Percentiles rank a stretch among this genome's conserved stretches.
These are phyloP conservation scores for Sesbania bispinosa DNA, from an alignment of 306 rosid species.

Conservation along the genomic window DNA sequence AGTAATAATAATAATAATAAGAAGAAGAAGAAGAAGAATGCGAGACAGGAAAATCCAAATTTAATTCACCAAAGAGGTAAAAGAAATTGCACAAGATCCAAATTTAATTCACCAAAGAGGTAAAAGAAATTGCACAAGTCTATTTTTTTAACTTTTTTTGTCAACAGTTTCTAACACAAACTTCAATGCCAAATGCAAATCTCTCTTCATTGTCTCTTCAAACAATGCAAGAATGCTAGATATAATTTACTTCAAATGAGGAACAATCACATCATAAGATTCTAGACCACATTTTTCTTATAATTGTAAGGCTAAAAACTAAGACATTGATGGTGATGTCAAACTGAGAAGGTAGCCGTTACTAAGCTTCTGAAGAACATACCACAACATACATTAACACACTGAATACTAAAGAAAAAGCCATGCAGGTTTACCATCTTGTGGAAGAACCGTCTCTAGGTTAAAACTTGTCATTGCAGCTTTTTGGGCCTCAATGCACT, in stretches of 20 bases:
- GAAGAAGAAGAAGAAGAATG: too few relatives aligned
- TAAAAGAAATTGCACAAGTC: neutral
- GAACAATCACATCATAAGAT: neutral
- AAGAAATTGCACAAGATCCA: neutral
- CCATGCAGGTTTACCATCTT: slow-evolving; percentile 26
- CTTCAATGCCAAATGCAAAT: neutral
- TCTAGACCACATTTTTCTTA: neutral
- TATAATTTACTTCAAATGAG: neutral
- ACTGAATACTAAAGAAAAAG: neutral
- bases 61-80: neutral
- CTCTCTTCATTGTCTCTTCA: neutral
- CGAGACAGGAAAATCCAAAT: neutral
- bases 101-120: neutral
- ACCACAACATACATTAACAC: neutral
- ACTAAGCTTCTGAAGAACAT: neutral
- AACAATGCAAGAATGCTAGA: neutral
- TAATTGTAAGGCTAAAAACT: neutral
- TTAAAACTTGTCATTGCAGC: slow-evolving; percentile 25
- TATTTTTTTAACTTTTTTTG: neutral
- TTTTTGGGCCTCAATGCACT: slow-evolving; percentile 40
- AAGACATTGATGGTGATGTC: neutral
- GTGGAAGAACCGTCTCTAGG: slow-evolving; percentile 44
- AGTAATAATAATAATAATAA: neutral
- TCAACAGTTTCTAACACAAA: neutral
- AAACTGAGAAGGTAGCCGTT: neutral